Evolutionary conservation across 1,284 basidiomycete species (phyloP).

Genomic region (Pyrrhoderma noxium): DNA sequence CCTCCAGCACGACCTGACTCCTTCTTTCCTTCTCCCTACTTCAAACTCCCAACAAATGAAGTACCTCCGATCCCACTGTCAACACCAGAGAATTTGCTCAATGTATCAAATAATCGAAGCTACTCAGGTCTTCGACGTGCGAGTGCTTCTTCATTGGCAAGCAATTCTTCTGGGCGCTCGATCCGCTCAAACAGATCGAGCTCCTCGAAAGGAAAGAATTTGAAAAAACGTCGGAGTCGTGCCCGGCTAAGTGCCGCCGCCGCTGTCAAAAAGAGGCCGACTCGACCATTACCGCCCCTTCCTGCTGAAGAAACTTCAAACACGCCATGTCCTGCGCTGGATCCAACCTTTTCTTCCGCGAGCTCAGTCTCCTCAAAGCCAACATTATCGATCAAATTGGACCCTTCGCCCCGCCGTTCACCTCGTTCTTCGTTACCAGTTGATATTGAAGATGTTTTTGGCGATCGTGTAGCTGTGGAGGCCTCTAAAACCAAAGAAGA

Average conservation of each 20-base stretch:
- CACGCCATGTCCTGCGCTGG: slow-evolving; percentile 7
- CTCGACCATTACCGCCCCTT: neutral
- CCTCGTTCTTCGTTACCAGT: slow-evolving; percentile 14
- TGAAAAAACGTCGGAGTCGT: neutral
- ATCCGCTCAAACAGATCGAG: slow-evolving; percentile 11
- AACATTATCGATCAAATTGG: no score
- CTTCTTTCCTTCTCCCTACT: slow-evolving; percentile 12
- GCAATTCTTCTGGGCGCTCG: slow-evolving; percentile 6
- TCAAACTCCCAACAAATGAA: neutral
- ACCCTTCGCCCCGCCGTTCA: neutral
- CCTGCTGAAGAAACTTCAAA: neutral
- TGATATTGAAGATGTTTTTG: slow-evolving; percentile 5
- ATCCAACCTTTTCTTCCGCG: slow-evolving; percentile 2
- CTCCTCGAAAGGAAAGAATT: neutral
- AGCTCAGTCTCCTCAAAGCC: no score
- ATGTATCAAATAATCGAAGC: no score
- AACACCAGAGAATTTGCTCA: neutral
- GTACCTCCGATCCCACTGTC: neutral
- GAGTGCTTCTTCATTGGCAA: slow-evolving; percentile 15
- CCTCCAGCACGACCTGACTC: slow-evolving; percentile 17
- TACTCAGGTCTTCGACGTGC: slow-evolving; percentile 9
- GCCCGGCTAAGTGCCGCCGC: slow-evolving; percentile 7
- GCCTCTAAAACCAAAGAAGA: slow-evolving; percentile 1
- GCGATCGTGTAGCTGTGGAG: neutral
- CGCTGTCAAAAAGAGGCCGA: neutral